A percentile compares a stretch with the other conserved stretches of the same genome.
These are phyloP conservation scores for Gnomoniopsis smithogilvyi DNA, from an alignment of 2,329 filamentous ascomycete species.

Conservation along the genomic window DNA sequence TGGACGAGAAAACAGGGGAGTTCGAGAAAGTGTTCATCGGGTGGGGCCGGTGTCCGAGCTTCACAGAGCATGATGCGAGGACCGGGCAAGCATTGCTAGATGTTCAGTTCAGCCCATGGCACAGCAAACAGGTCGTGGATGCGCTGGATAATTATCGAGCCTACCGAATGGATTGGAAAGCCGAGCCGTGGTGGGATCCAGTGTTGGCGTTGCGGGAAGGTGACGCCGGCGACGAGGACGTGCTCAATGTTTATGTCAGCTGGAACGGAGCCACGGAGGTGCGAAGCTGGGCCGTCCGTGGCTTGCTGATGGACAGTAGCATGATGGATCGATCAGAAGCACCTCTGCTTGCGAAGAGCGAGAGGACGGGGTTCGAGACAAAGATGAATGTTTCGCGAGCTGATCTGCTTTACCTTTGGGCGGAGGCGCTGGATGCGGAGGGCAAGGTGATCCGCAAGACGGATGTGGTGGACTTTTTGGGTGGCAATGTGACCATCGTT, in stretches of 20 bases:
- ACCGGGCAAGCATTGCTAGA: slow-evolving; percentile 38
- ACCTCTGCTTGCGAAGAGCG: slow-evolving; percentile 5
- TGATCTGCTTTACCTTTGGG: slow-evolving; percentile 9
- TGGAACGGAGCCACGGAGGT: slow-evolving; percentile 34
- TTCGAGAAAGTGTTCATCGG: slow-evolving; percentile 37
- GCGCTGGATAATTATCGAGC: slow-evolving; percentile 24
- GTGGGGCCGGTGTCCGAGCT: slow-evolving; percentile 44
- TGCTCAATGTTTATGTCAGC: slow-evolving; percentile 24
- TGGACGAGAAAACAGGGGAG: background rate
- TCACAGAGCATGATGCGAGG: slow-evolving; percentile 39
- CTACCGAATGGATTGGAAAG: slow-evolving; percentile 27
- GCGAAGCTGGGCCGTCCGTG: slow-evolving; percentile 16
- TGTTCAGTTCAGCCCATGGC: slow-evolving; percentile 32
- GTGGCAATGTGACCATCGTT: slow-evolving; percentile 3
- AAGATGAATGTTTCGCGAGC: slow-evolving; percentile 4
- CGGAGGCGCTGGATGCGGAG: slow-evolving; percentile 12
- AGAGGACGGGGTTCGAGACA: slow-evolving; percentile 17
- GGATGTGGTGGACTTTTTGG: slow-evolving; percentile 21
- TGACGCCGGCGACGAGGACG: slow-evolving; percentile 1
- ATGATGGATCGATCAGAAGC: background rate
- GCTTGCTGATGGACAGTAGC: background rate
- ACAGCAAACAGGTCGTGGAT: slow-evolving; percentile 23
- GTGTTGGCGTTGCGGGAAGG: slow-evolving; percentile 19
- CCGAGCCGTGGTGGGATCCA: slow-evolving; percentile 24
- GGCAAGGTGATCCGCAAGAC: slow-evolving; percentile 23